Percentiles rank a stretch among this genome's conserved stretches.
phyloP scores from a whole-genome alignment of 768 basidiomycete species.

The Termitomyces bulborhizus region DNA sequence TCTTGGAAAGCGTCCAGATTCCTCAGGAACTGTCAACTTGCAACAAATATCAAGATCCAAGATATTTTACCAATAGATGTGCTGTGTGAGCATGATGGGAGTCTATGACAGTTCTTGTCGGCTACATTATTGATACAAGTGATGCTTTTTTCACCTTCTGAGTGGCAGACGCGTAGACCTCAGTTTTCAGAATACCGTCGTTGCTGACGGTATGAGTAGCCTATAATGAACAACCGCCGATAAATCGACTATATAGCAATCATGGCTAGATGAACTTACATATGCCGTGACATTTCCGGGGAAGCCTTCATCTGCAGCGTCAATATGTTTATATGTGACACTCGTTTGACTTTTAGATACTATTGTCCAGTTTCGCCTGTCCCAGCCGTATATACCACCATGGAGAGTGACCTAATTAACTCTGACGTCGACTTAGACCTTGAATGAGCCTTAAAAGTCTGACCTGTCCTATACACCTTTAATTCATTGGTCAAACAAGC shows the following conservation, averaged over 20 bases:
- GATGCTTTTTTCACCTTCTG: slow-evolving; percentile 24
- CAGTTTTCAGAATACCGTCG: slow-evolving; percentile 35
- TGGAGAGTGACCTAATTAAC: slow-evolving; percentile 41
- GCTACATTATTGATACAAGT: neutral
- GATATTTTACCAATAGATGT: slow-evolving; percentile 40
- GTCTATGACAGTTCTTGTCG: slow-evolving; percentile 23
- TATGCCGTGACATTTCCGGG: slow-evolving; percentile 41
- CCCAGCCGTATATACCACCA: slow-evolving; percentile 52
- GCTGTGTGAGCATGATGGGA: slow-evolving; percentile 52
- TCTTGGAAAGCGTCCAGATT: slow-evolving; percentile 49
- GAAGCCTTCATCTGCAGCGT: slow-evolving; percentile 48
- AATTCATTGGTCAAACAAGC: neutral
- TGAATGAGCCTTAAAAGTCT: neutral
- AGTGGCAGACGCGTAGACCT: slow-evolving; percentile 39
- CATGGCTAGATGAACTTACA: slow-evolving; percentile 19
- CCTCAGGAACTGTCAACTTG: slow-evolving; percentile 18
- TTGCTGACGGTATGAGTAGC: slow-evolving; percentile 42
- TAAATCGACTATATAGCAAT: neutral
- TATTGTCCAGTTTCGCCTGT: slow-evolving; percentile 50
- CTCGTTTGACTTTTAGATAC: slow-evolving; percentile 34
- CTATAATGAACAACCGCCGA: slow-evolving; percentile 17
- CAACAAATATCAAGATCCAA: neutral
- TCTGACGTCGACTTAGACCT: neutral
- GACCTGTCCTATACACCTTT: slow-evolving; percentile 15
- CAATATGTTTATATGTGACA: slow-evolving; percentile 48